Base-by-base conservation (phyloP, 208 protist species). In the Leishmania martiniquensis region DNA sequence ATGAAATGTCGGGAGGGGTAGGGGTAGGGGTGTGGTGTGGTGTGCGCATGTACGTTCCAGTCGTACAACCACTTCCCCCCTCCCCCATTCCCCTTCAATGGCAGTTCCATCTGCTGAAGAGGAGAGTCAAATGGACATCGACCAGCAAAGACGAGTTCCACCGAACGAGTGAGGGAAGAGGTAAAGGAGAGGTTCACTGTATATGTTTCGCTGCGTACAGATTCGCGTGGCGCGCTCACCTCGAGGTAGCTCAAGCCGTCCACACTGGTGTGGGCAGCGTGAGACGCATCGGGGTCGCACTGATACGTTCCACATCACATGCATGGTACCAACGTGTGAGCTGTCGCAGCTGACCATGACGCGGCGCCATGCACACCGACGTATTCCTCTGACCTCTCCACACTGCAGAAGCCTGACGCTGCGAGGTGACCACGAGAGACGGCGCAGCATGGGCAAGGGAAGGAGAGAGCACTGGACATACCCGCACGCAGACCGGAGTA, bases 101-200 rank as follows among this genome's bases (percentile, higher is more conserved):
- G 13, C 13, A 15, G 17, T 45, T 73, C 45, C 52, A 63, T 29
- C 63, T n/a, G 29, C 57, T 6, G 20, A 47, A 42, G 12, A 52
- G 34, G 25, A 77, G 51, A 6, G 72, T 32, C 13, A 69, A 73
- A 73, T 42, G 52, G 20, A 57, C 51, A 60, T 22, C n/a, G n/a
- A n/a, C n/a, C n/a, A 71, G 1, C 66, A 71, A 37, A 7, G 10
- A 54, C 1, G 54, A 55, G 34, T 20, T 29, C 15, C 0, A 34
- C 37, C 3, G 45, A 54, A 25, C 20, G 45, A 37, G 25, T 13
- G 57, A 4, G 57, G 6, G 15, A 34, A 29, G n/a, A n/a, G n/a
- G n/a, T n/a, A n/a, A 37, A 25, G 57, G 57, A 13, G 25, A 20
- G 25, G 6, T 29, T 37, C 13, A 15, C 0, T 63, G 29, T 29